Conservation (phyloP, 352 stramenopile species). For the Phytopythium kandeliae region DNA sequence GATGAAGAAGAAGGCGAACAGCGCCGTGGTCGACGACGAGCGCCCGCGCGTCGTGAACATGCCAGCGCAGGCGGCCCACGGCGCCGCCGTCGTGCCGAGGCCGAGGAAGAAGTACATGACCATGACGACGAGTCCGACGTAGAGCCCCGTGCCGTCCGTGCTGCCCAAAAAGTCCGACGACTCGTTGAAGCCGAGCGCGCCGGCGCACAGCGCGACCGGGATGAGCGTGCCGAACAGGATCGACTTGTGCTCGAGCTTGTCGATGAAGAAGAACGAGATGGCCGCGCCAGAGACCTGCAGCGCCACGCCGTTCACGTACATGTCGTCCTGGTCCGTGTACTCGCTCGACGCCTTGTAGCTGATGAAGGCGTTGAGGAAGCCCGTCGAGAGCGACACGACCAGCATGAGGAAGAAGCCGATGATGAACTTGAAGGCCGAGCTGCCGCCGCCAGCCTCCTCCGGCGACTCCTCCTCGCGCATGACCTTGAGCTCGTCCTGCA, state of each 20-base stretch:
- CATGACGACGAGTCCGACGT: slow-evolving; percentile 48
- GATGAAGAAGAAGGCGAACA: slow-evolving; percentile 77
- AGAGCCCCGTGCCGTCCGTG: slow-evolving; percentile 54
- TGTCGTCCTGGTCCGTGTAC: slow-evolving; percentile 60
- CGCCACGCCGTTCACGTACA: slow-evolving; percentile 71
- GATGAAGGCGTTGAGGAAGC: slow-evolving; percentile 75
- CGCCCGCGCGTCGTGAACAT: slow-evolving; percentile 65
- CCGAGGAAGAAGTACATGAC: slow-evolving; percentile 85
- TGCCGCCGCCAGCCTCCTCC: slow-evolving; percentile 23
- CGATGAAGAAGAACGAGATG: slow-evolving; percentile 87
- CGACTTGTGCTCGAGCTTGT: slow-evolving; percentile 64
- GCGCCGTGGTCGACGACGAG: slow-evolving; percentile 48
- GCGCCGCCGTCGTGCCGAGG: slow-evolving; percentile 61
- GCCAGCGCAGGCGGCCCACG: slow-evolving; percentile 70
- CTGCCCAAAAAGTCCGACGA: slow-evolving; percentile 38
- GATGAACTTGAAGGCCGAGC: slow-evolving; percentile 54
- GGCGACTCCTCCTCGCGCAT: slow-evolving; percentile 64
- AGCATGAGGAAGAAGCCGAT: slow-evolving; percentile 65
- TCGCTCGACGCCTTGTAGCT: slow-evolving; percentile 55
- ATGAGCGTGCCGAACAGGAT: slow-evolving; percentile 67
- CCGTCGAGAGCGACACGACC: slow-evolving; percentile 53
- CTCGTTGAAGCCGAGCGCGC: slow-evolving; percentile 52
- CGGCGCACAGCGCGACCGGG: slow-evolving; percentile 37
- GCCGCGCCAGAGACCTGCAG: slow-evolving; percentile 67
- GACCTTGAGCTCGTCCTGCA: slow-evolving; percentile 65